Conservation (phyloP, 345 rosid genomes). For the Raphanus raphanistrum region DNA sequence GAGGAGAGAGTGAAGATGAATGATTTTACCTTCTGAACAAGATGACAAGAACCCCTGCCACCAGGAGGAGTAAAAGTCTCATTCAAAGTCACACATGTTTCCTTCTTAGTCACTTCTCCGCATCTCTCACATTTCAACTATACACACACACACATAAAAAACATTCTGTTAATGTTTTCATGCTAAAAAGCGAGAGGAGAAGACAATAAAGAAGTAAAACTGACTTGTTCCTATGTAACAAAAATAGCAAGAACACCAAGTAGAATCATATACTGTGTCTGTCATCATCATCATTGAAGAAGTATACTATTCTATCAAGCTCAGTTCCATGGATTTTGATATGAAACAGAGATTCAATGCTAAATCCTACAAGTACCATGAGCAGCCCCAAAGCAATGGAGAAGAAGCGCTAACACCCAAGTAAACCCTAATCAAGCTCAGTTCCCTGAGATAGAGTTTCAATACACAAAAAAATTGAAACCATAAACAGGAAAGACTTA, state of each 20-base stretch:
- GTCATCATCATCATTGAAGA: not conserved
- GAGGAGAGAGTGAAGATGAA: not conserved
- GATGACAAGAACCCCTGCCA: slow-evolving; percentile 68
- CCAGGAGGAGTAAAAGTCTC: slow-evolving; percentile 55
- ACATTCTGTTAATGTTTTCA: not conserved
- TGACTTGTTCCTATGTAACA: not conserved
- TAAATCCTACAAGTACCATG: too few relatives aligned
- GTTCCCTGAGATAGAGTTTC: not conserved
- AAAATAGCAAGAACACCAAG: not conserved
- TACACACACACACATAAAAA: not conserved
- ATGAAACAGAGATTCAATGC: too few relatives aligned
- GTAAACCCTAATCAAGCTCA: not conserved
- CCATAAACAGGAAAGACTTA: slow-evolving; percentile 1
- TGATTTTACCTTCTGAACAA: slow-evolving; percentile 68
- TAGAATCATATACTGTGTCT: not conserved
- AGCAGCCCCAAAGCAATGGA: too few relatives aligned
- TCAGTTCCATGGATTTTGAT: not conserved
- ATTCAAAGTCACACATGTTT: slow-evolving; percentile 70
- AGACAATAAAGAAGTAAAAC: not conserved
- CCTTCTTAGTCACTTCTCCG: slow-evolving; percentile 78
- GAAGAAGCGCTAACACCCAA: too few relatives aligned
- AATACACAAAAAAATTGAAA: not conserved
- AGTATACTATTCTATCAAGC: not conserved
- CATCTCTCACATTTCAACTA: slow-evolving; percentile 81
- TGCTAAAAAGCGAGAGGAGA: not conserved